Percentiles rank a stretch among this genome's conserved stretches.
phyloP scores from a whole-genome alignment of 106 monocot genomes.

The Dendrobium catenatum region DNA sequence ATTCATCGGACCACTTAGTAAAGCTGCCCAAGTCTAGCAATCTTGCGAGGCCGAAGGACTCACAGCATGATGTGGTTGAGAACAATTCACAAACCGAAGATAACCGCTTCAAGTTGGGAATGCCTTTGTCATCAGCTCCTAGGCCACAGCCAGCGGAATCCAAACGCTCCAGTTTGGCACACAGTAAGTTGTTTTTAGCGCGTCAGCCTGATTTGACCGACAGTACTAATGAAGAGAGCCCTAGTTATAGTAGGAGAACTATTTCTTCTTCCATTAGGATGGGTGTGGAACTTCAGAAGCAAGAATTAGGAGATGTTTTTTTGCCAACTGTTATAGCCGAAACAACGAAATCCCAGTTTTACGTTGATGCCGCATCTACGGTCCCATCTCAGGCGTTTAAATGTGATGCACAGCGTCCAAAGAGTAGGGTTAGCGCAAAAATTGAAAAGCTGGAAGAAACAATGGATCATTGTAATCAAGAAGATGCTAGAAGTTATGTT shows the following conservation, averaged over 20 bases:
- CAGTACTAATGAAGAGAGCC: not conserved
- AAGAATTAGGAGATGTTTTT: not conserved
- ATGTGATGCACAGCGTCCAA: slow-evolving; percentile 1
- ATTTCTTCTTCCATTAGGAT: not conserved
- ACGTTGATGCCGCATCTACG: not conserved
- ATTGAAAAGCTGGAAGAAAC: slow-evolving; percentile 33
- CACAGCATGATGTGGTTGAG: not conserved
- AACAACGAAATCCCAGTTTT: not conserved
- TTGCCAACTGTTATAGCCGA: not conserved
- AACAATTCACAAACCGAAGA: not conserved
- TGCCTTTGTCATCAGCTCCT: slow-evolving; percentile 14
- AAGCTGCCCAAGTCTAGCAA: slow-evolving; percentile 3
- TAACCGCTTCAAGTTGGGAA: not conserved
- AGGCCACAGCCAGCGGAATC: slow-evolving; percentile 25
- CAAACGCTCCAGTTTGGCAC: slow-evolving; percentile 4
- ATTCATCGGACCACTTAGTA: slow-evolving; percentile 8
- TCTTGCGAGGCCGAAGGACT: not conserved
- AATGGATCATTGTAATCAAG: not conserved
- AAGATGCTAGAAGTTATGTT: not conserved
- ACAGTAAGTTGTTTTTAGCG: not conserved
- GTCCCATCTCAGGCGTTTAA: not conserved
- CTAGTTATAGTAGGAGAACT: not conserved
- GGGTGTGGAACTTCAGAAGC: not conserved
- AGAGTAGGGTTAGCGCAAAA: slow-evolving; percentile 16
- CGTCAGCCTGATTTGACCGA: not conserved